These are phyloP conservation scores for Cokeromyces recurvatus DNA, from an alignment of 371 early-diverging fungal genomes.

Conservation along the genomic window DNA sequence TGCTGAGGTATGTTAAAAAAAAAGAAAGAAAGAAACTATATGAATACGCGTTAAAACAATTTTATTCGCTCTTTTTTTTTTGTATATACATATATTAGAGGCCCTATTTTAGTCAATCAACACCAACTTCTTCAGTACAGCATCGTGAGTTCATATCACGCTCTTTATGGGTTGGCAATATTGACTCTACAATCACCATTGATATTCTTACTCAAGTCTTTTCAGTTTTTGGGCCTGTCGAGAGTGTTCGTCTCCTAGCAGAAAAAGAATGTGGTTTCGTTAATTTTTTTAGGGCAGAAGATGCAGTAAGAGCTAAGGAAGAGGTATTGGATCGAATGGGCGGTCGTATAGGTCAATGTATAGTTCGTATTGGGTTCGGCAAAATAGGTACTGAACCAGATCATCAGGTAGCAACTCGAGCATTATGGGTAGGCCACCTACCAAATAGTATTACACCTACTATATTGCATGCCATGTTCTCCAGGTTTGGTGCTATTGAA, in stretches of 20 bases:
- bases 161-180: conserved; percentile 94
- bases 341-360: conserved; percentile 70
- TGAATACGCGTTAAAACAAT: no score
- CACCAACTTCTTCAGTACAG: conserved; percentile 23
- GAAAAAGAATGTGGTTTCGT: conserved; percentile 97
- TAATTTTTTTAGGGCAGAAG: conserved; percentile 82
- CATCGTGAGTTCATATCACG: conserved; percentile 62
- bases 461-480: conserved; percentile 72
- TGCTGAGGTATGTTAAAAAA: no score
- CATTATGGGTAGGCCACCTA: conserved; percentile 86
- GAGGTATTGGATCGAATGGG: conserved; percentile 75
- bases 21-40: no score
- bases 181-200: conserved; percentile 75
- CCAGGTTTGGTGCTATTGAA: conserved; percentile 85
- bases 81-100: conserved; percentile 2
- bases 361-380: conserved; percentile 91
- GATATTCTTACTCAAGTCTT: conserved; percentile 81
- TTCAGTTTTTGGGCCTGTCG: conserved; percentile 89
- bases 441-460: conserved; percentile 75
- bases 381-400: conserved; percentile 77
- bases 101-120: conserved; percentile 35
- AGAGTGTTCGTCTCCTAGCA: conserved; percentile 84
- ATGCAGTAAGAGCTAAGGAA: conserved; percentile 84
- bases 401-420: no score
- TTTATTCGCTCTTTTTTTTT: not conserved